Evolutionary conservation across 257 asterid genomes (phyloP).

Genomic region (Cinchona pubescens): DNA sequence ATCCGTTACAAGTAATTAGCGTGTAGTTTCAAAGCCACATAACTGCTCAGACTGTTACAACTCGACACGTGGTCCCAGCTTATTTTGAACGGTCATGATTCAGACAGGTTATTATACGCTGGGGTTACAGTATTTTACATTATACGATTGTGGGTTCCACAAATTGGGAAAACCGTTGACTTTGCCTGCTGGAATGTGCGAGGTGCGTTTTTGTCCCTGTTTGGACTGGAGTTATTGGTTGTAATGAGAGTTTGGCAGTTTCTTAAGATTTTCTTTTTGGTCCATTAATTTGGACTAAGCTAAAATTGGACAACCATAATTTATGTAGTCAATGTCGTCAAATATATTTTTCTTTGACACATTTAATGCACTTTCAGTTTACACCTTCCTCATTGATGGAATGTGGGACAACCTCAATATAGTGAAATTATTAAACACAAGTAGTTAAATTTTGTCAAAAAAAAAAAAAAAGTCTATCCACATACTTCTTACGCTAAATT

Average conservation of each 20-base stretch:
- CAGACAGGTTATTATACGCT: background rate
- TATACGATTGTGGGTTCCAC: background rate
- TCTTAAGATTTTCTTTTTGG: background rate
- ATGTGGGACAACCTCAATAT: background rate
- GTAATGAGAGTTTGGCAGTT: background rate
- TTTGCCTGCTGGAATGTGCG: background rate
- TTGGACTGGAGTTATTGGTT: background rate
- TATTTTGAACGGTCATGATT: background rate
- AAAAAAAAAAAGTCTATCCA: no score
- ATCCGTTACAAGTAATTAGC: background rate
- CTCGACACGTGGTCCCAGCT: background rate
- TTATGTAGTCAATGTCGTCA: background rate
- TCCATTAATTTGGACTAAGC: background rate
- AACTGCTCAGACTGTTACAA: no score
- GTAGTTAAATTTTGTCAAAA: no score
- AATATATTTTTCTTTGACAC: background rate
- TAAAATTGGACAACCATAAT: background rate
- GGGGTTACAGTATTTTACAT: background rate
- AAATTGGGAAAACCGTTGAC: conserved; percentile 1
- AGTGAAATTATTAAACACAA: no score
- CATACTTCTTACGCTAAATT: no score
- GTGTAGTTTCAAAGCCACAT: background rate
- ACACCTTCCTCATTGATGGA: background rate
- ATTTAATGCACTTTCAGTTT: background rate
- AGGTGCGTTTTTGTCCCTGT: background rate